Percentiles rank a stretch among this genome's conserved stretches.
These are phyloP conservation scores for Aurantiochytrium sp. DNA, from an alignment of 108 stramenopile species.

Conservation along the genomic window DNA sequence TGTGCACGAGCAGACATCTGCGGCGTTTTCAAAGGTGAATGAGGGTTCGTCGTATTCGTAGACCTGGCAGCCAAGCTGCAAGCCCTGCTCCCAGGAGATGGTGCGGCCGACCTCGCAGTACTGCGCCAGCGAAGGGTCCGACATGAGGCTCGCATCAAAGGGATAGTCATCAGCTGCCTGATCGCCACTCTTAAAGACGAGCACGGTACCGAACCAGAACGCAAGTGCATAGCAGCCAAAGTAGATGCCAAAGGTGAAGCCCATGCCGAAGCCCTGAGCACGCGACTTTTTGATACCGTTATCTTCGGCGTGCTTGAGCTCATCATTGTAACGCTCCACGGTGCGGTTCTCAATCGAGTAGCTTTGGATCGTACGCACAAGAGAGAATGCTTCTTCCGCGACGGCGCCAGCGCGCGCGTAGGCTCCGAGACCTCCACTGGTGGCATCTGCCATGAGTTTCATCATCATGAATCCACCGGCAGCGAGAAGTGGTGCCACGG, in stretches of 20 bases:
- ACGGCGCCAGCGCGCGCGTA: constrained; percentile 24
- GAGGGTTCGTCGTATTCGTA: background rate
- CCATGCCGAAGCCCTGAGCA: background rate
- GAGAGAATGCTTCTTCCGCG: constrained; percentile 50
- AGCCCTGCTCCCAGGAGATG: background rate
- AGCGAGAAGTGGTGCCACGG: background rate
- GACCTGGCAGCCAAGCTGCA: background rate
- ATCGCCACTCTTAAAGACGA: background rate
- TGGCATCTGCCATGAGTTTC: background rate
- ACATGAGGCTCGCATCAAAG: background rate
- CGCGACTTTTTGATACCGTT: constrained; percentile 18
- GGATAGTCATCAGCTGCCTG: background rate
- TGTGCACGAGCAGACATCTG: background rate
- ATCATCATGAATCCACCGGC: background rate
- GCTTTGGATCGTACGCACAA: constrained; percentile 52
- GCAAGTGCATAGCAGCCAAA: constrained; percentile 1
- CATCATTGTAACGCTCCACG: constrained; percentile 35
- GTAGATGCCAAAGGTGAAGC: background rate
- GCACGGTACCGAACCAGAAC: background rate
- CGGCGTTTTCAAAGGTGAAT: background rate
- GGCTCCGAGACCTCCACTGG: background rate
- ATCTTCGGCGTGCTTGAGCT: constrained; percentile 24
- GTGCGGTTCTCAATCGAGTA: constrained; percentile 44
- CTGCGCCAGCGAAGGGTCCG: background rate
- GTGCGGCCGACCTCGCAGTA: background rate